phyloP scores from a whole-genome alignment of 2,329 filamentous ascomycete genomes.

The Diplodia seriata region DNA sequence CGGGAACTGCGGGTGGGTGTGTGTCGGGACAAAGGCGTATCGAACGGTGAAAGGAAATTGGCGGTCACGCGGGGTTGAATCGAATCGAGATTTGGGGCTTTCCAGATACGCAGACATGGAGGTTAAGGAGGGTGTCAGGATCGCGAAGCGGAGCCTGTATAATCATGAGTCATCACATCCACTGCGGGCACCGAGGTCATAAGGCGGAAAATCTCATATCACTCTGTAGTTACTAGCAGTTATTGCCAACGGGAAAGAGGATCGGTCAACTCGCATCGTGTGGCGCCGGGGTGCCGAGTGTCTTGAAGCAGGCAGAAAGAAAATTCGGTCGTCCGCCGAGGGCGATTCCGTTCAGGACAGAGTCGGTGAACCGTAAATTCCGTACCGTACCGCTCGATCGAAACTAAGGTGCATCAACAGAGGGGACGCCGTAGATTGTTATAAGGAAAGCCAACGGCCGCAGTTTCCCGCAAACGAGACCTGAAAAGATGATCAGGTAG shows the following conservation, averaged over 20 bases:
- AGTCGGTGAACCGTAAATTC: conserved; percentile 31
- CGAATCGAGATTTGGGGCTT: conserved; percentile 4
- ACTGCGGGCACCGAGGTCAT: conserved; percentile 20
- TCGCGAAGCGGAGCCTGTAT: conserved; percentile 26
- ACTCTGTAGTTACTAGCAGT: conserved; percentile 31
- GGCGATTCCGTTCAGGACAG: conserved; percentile 27
- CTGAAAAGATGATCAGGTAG: conserved; percentile 26
- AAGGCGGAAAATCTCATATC: conserved; percentile 19
- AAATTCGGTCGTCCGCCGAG: conserved; percentile 25
- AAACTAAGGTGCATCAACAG: conserved; percentile 31
- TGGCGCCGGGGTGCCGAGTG: conserved; percentile 11
- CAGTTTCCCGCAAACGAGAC: conserved; percentile 24
- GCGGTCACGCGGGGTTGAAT: conserved; percentile 10
- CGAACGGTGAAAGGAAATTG: conserved; percentile 7
- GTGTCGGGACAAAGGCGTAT: conserved; percentile 9
- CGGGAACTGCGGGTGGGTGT: conserved; percentile 19
- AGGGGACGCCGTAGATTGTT: conserved; percentile 23
- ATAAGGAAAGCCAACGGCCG: conserved; percentile 30
- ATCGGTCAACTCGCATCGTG: conserved; percentile 27
- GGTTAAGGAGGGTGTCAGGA: neutral
- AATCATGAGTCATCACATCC: conserved; percentile 28
- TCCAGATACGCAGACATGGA: conserved; percentile 10
- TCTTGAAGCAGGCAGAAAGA: conserved; percentile 23
- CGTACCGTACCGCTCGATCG: conserved; percentile 32
- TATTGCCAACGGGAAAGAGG: conserved; percentile 21